These are phyloP conservation scores for Hypoxylon trugodes DNA, from an alignment of 495 filamentous ascomycete species.

Conservation along the genomic window DNA sequence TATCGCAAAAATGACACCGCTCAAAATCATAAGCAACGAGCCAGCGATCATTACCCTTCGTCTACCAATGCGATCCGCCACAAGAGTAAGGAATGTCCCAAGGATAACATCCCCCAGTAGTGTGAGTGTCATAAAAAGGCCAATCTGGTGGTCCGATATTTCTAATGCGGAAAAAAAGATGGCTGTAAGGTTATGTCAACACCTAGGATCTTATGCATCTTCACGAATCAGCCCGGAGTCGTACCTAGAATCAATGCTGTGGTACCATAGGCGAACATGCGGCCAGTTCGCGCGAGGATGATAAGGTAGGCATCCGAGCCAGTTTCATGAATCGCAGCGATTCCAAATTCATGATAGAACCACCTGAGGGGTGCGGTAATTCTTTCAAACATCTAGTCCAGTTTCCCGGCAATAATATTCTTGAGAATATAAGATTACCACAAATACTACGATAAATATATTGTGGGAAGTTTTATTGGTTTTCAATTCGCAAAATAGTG, in stretches of 20 bases:
- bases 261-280: conserved; percentile 81
- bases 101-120: conserved; percentile 81
- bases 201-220: neutral
- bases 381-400: conserved; percentile 22
- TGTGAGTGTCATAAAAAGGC: conserved; percentile 89
- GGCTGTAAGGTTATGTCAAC: conserved; percentile 19
- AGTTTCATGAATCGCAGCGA: conserved; percentile 60
- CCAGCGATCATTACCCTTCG: conserved; percentile 74
- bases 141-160: conserved; percentile 75
- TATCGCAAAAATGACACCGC: conserved; percentile 73
- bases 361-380: conserved; percentile 31
- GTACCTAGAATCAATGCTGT: conserved; percentile 78
- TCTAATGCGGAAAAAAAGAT: conserved; percentile 69
- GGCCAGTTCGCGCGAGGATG: conserved; percentile 76
- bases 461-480: conserved; percentile 5
- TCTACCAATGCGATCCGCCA: conserved; percentile 78
- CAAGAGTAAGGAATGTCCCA: conserved; percentile 76
- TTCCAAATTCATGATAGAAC: conserved; percentile 54
- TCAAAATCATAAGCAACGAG: conserved; percentile 70
- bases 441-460: neutral
- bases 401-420: neutral
- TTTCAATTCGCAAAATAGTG: neutral
- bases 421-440: neutral
- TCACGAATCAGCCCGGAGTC: conserved; percentile 45
- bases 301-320: conserved; percentile 75